Percentiles rank a stretch among this genome's conserved stretches.
phyloP scores from a whole-genome alignment of 2,329 filamentous ascomycete species.

The Colletotrichum tropicicola region DNA sequence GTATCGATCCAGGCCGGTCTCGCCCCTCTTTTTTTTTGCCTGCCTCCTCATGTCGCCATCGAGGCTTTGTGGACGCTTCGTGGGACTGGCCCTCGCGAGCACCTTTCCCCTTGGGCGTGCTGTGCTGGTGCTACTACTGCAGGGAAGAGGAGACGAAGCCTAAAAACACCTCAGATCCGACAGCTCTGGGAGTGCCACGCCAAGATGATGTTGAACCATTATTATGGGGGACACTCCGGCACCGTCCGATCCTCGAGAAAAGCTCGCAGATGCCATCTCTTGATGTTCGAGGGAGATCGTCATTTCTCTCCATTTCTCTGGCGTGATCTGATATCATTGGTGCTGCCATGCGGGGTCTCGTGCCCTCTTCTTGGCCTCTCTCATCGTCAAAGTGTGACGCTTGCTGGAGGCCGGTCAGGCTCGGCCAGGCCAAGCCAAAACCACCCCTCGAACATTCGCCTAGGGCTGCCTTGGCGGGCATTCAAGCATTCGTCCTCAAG shows the following conservation, averaged over 20 bases:
- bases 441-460: not conserved
- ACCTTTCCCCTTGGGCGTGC: no score
- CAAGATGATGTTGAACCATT: not conserved
- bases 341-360: slow-evolving; percentile 15
- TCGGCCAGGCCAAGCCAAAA: not conserved
- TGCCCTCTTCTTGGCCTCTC: slow-evolving; percentile 17
- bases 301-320: not conserved
- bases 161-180: no score
- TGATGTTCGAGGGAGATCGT: slow-evolving; percentile 20
- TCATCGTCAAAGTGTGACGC: no score
- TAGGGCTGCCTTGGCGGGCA: not conserved
- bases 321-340: slow-evolving; percentile 26
- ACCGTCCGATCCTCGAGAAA: not conserved
- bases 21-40: slow-evolving; percentile 13
- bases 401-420: no score
- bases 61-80: no score
- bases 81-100: no score
- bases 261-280: slow-evolving; percentile 7
- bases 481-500: not conserved
- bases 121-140: no score
- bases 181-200: no score
- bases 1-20: not conserved
- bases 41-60: slow-evolving; percentile 18
- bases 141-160: no score
- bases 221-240: not conserved